Base-by-base conservation (phyloP, 2,329 filamentous ascomycete genomes). In the Dendrostoma leiphaemia region DNA sequence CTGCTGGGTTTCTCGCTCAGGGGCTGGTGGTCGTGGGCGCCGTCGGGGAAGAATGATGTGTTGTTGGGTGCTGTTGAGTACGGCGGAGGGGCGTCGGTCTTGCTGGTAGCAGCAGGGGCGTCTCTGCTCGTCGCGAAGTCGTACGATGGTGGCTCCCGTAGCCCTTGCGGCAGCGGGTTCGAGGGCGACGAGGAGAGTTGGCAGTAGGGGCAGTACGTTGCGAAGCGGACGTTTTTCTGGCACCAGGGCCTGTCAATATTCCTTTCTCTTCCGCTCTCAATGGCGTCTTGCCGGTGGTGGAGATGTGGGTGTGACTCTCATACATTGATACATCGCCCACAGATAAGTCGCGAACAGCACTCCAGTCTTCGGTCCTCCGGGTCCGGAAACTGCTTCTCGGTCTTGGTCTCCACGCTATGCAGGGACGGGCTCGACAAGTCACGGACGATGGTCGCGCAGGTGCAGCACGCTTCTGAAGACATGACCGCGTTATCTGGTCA, bases 311-410 rank as follows among this genome's bases (percentile, higher is more conserved):
- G 17, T 38, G 23, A 21, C 23, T 51, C 71, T 34, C 78, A 45
- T 67, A 83, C 85, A 66, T 81, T 73, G 62, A 90, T 81, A 70
- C 89, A 93, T 57, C 75, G 75, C 15, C 83, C 82, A 70, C 89
- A 94, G 64, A 93, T 88, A 35, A 84, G 74, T 51, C 89, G 80
- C 41, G 74, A 75, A 68, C 89, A 93, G 68, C 90, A 93, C 31
- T 79, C 77, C 28, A 91, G 74, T 57, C 78, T 74, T 48, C 87
- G 81, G 64, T 86, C 80, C 12, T 45, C 43, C 29, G 51, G 55
- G 45, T 78, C 74, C 24, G 80, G 76, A 2, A 81, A 71, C 13
- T 81, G 77, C 65, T 87, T 89, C 72, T 87, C 85, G 35, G 74
- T 77, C 63, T 78, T 76, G 55, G 78, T 75, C 60, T 79, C 71